These are phyloP conservation scores for Penicillium coffeae DNA, from an alignment of 495 filamentous ascomycete species.

Conservation along the genomic window DNA sequence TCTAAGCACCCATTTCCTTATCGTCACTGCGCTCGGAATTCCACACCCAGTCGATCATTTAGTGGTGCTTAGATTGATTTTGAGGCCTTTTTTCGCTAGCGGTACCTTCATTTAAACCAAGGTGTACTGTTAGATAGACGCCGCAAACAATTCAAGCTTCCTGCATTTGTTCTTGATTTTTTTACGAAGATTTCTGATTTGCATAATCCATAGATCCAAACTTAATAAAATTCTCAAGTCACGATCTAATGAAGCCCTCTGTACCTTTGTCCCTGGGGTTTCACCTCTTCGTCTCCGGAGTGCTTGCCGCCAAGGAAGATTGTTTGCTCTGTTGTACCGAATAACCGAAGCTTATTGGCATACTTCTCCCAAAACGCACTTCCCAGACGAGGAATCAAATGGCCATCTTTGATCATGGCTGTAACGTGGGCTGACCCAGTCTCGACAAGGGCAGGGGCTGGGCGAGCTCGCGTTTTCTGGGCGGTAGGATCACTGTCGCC, in stretches of 20 bases:
- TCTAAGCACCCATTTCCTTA: conserved; percentile 57
- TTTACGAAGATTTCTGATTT: no score
- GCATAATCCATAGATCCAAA: no score
- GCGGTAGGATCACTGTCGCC: neutral
- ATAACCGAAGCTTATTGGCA: conserved; percentile 62
- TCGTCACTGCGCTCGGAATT: conserved; percentile 52
- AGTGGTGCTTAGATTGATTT: conserved; percentile 55
- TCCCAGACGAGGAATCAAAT: conserved; percentile 47
- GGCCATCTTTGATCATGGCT: conserved; percentile 9
- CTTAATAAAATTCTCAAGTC: no score
- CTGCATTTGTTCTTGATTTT: neutral
- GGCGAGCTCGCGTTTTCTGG: neutral
- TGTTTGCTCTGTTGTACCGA: conserved; percentile 58
- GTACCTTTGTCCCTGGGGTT: no score
- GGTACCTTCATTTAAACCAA: conserved; percentile 58
- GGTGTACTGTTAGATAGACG: conserved; percentile 70
- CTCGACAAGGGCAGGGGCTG: neutral
- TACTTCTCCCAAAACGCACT: conserved; percentile 59
- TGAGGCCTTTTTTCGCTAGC: conserved; percentile 69
- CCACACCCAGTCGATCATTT: conserved; percentile 62
- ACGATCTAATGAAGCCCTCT: no score
- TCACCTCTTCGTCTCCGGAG: no score
- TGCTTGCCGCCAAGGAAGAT: conserved; percentile 15
- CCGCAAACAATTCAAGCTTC: conserved; percentile 47
- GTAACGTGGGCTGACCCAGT: conserved; percentile 1